Base-by-base conservation (phyloP, 179 eudicot genomes). In the Spergularia azorica region DNA sequence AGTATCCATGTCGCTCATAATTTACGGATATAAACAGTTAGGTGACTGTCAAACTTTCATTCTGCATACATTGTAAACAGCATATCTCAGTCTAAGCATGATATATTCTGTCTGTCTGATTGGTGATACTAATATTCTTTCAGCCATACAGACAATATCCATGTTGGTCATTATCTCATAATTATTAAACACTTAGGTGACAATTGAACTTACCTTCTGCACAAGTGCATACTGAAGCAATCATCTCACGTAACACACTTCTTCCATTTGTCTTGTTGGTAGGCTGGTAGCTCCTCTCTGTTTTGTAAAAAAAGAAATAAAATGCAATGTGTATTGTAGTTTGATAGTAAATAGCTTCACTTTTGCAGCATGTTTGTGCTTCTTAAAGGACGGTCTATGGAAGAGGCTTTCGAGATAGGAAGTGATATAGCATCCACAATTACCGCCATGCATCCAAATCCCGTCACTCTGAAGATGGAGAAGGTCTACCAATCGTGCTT, bases 401-500 rank as follows among this genome's bases (percentile, higher is more conserved):
- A 83, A 81, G 97, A 95, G 77, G 88, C 99, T 39, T 89, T 90
- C 69, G 75, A 73, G 56, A 89, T 95, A 73, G 99, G 99, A 64
- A 79, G 82, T 39, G 97, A 95, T 84, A 95, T 95, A 83, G 97
- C 99, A 63, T 81, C 97, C 26, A 83, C 84, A 39, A 79, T 95
- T 59, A 88, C 94, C 64, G 92, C 91, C 55, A 82, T 88, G 79
- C 91, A 93, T 79, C 99, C 97, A 65, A 72, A 81, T 84, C 99
- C 97, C 15, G 96, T 95, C 79, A 86, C 90, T 3, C 67, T 95
- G 82, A 95, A 93, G 84, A 88, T 95, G 99, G 99, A 95, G 86
- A 95, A 95, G 86, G 97, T 95, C 73, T 95, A 95, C 67, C 87
- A 87, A 75, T 90, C 97, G 14, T 93, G 99, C 81, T 93, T 95